These are phyloP conservation scores for Nakataea oryzae DNA, from an alignment of 2,329 filamentous ascomycete genomes.

Conservation along the genomic window DNA sequence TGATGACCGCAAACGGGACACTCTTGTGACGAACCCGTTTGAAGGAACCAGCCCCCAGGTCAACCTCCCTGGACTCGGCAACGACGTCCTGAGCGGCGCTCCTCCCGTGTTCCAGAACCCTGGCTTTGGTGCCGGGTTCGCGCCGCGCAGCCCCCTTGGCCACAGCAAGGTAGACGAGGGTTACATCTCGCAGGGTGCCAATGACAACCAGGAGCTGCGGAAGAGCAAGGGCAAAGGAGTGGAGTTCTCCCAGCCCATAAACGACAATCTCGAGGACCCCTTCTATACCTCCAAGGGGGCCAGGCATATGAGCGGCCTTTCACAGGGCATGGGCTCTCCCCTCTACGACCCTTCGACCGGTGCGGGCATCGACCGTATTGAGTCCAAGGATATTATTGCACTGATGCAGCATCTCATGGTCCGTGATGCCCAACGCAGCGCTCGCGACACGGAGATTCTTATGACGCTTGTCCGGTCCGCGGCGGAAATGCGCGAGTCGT, in stretches of 20 bases:
- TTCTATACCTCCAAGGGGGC: slow-evolving; percentile 51
- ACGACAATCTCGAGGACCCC: slow-evolving; percentile 50
- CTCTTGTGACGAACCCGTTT: slow-evolving; percentile 56
- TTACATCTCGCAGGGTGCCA: slow-evolving; percentile 69
- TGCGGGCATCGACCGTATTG: slow-evolving; percentile 78
- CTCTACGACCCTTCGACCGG: slow-evolving; percentile 86
- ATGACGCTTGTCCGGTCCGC: slow-evolving; percentile 89
- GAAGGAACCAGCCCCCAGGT: slow-evolving; percentile 54
- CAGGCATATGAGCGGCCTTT: slow-evolving; percentile 76
- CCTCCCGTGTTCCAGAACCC: slow-evolving; percentile 17
- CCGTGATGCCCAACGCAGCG: slow-evolving; percentile 90
- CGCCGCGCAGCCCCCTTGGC: slow-evolving; percentile 45
- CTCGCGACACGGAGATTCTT: slow-evolving; percentile 90
- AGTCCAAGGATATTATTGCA: slow-evolving; percentile 93
- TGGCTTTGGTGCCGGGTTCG: slow-evolving; percentile 30
- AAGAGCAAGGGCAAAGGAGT: slow-evolving; percentile 45
- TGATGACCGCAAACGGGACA: slow-evolving; percentile 54
- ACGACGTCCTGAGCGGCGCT: slow-evolving; percentile 21
- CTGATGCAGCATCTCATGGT: slow-evolving; percentile 98
- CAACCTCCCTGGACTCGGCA: slow-evolving; percentile 38
- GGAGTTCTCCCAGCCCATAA: slow-evolving; percentile 36
- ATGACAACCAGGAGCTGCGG: slow-evolving; percentile 39
- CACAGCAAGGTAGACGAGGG: slow-evolving; percentile 71
- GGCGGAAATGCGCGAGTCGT: slow-evolving; percentile 92
- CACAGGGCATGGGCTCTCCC: slow-evolving; percentile 81